phyloP scores from a whole-genome alignment of 768 basidiomycete genomes.

The Lactarius indigo region DNA sequence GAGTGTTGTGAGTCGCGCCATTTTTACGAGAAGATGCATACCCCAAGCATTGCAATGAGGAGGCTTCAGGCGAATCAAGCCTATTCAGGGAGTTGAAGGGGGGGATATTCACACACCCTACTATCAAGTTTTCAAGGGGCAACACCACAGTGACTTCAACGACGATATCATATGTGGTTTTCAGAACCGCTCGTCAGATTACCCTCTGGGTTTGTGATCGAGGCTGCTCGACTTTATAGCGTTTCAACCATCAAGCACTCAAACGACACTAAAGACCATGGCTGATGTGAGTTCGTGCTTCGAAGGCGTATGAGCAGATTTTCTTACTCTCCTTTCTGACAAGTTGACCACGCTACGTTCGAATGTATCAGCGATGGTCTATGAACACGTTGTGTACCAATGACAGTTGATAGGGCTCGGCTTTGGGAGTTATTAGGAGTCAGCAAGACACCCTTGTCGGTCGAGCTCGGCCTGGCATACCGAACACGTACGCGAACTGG shows the following conservation, averaged over 20 bases:
- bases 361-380: constrained; percentile 16
- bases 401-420: constrained; percentile 48
- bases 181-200: background rate
- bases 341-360: background rate
- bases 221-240: constrained; percentile 44
- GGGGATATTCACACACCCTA: constrained; percentile 5
- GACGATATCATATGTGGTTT: background rate
- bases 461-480: constrained; percentile 52
- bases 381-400: constrained; percentile 44
- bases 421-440: constrained; percentile 47
- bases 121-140: constrained; percentile 5
- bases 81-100: background rate
- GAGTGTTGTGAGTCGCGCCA: constrained; percentile 39
- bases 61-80: constrained; percentile 1
- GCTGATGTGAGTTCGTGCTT: constrained; percentile 71
- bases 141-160: background rate
- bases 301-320: constrained; percentile 47
- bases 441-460: constrained; percentile 44
- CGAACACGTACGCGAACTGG: constrained; percentile 49
- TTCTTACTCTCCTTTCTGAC: constrained; percentile 8
- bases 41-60: background rate
- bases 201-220: constrained; percentile 39
- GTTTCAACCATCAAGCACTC: constrained; percentile 46
- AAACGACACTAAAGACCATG: constrained; percentile 60
- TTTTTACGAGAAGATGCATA: background rate